Percentiles rank a stretch among this genome's conserved stretches.
These are phyloP conservation scores for Rutstroemia sp. DNA, from an alignment of 2,329 filamentous ascomycete species.

Conservation along the genomic window DNA sequence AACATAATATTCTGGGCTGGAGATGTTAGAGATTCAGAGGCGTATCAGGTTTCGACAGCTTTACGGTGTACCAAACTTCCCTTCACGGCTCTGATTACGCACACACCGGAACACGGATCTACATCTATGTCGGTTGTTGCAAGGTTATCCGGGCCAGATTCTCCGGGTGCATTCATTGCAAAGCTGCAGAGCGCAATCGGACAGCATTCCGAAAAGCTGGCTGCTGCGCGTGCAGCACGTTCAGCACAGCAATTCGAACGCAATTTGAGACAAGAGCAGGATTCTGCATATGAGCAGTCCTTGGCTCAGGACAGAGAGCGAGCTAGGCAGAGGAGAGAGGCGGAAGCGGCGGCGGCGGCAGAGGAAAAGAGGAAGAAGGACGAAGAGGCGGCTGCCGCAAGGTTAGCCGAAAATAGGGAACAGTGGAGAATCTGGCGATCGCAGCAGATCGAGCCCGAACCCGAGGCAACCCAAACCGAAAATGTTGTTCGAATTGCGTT, in stretches of 20 bases:
- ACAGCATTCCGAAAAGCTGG: conserved; percentile 69
- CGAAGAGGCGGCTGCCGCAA: conserved; percentile 50
- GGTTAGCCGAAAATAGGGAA: conserved; percentile 41
- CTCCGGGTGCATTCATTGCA: conserved; percentile 62
- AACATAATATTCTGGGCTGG: conserved; percentile 89
- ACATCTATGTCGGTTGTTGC: conserved; percentile 88
- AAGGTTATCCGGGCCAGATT: conserved; percentile 65
- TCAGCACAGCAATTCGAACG: conserved; percentile 76
- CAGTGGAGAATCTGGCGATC: conserved; percentile 82
- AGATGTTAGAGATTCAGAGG: conserved; percentile 86
- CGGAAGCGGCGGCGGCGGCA: conserved; percentile 61
- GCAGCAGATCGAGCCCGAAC: conserved; percentile 59
- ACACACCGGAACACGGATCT: conserved; percentile 76
- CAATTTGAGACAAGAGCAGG: conserved; percentile 77
- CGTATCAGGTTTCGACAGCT: conserved; percentile 84
- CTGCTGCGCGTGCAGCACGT: conserved; percentile 65
- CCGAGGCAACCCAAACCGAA: conserved; percentile 47
- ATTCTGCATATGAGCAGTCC: conserved; percentile 87
- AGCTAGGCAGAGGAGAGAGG: conserved; percentile 67
- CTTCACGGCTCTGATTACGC: conserved; percentile 77
- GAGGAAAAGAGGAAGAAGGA: conserved; percentile 55
- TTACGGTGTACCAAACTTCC: conserved; percentile 89
- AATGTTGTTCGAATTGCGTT: conserved; percentile 66
- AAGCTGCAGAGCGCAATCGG: conserved; percentile 69
- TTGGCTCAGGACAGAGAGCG: conserved; percentile 83